Evolutionary conservation across 495 filamentous ascomycete genomes (phyloP), one percentile per base, ranked within the genome.

Genomic region (Penicillium paxilli): DNA sequence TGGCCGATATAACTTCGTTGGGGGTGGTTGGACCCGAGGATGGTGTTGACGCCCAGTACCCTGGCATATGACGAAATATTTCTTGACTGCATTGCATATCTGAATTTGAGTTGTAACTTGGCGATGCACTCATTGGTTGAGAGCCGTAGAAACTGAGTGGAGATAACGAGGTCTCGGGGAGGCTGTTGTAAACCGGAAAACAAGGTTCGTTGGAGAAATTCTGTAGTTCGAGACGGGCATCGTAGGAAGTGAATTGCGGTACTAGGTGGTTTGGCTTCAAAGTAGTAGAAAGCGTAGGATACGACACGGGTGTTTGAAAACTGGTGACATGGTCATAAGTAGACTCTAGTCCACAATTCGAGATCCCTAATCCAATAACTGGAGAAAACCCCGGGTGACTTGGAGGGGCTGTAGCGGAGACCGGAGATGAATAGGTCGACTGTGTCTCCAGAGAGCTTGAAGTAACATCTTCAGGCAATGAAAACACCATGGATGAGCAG

Each of bases 321-420:
- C 42, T 44, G 40, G 47, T 52, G 38, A 59, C 10, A 33, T 67
- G 53, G 12, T 50, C 44, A 14, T 54, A 48, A 2, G 44, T 14
- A 19, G 45, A 22, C 16, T 68, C 66, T 22, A 66, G 59, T 1
- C 59, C 64, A 47, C 63, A 66, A 35, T 58, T 49, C n/a, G 62
- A 60, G 16, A 75, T 73, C 0, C 72, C 74, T n/a, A 76, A 38
- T 9, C 72, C 70, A 14, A 60, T 35, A 10, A 52, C 9, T 11
- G 55, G 33, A 30, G 53, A 53, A 37, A 59, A 50, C 11, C 54
- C 40, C 20, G 56, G 37, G 33, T 64, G 63, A n/a, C n/a, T n/a
- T n/a, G n/a, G n/a, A 8, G 52, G 45, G 17, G 59, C 30, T 1
- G 45, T 45, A 22, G 57, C 38, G 23, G 52, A 58, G n/a, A 59